Percentiles rank a stretch among this genome's conserved stretches.
Conservation (phyloP, 257 asterid genomes). For the Ocimum tenuiflorum region DNA sequence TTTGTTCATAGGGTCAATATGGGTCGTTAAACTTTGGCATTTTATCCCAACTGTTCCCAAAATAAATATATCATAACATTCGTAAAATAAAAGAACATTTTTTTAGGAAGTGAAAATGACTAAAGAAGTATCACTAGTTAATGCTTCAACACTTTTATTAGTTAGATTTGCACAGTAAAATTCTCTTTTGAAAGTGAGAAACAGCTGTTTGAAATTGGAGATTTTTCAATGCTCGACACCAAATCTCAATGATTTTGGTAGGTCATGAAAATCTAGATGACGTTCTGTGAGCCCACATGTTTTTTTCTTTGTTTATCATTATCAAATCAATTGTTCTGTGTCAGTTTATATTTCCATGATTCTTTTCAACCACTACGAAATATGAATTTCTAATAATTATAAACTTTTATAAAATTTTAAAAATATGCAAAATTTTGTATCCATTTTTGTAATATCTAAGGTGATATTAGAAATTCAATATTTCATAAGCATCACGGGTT, state of each 20-base stretch:
- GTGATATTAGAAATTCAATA: no score
- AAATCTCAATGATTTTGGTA: constrained; percentile 23
- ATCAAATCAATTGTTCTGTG: constrained; percentile 13
- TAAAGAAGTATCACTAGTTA: neutral
- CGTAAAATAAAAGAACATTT: neutral
- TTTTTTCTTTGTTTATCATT: neutral
- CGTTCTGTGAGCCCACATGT: constrained; percentile 22
- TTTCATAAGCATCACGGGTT: no score
- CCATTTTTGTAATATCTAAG: no score
- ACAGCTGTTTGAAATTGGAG: constrained; percentile 33
- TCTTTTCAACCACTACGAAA: no score
- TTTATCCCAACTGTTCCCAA: neutral
- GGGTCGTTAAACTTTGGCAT: constrained; percentile 12
- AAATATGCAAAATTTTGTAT: no score
- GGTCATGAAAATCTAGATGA: constrained; percentile 11
- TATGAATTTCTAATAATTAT: neutral
- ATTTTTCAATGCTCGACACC: constrained; percentile 12
- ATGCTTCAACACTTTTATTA: constrained; percentile 13
- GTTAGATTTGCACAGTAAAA: constrained; percentile 10
- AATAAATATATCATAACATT: neutral
- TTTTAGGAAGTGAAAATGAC: neutral
- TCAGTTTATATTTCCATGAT: constrained; percentile 9
- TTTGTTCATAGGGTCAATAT: constrained; percentile 25
- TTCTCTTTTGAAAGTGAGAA: constrained; percentile 5
- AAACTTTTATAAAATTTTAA: neutral